Evolutionary conservation across 164 flowering plant species (phyloP).

Genomic region (Brasenia schreberi): DNA sequence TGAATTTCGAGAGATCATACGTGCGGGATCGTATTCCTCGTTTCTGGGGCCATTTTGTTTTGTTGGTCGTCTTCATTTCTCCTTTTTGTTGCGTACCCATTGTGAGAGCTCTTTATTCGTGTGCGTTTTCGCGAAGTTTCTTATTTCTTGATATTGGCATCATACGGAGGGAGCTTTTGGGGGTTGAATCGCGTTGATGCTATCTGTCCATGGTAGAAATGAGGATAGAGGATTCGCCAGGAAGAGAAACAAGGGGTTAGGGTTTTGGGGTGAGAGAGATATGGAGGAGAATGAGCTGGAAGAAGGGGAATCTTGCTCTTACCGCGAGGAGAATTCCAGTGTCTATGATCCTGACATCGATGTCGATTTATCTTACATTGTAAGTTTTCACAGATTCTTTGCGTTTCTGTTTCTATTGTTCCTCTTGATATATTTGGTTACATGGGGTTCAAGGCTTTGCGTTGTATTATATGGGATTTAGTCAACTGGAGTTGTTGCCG

Average conservation of each 20-base stretch:
- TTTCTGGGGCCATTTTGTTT: background rate
- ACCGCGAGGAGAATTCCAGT: constrained; percentile 27
- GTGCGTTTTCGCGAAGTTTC: background rate
- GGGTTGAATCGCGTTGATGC: constrained; percentile 28
- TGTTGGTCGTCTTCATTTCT: background rate
- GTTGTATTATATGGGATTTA: too few species aligned
- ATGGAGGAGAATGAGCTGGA: constrained; percentile 90
- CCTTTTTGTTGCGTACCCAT: background rate
- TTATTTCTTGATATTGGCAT: background rate
- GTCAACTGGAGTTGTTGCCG: too few species aligned
- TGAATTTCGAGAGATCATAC: background rate
- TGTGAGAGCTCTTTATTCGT: background rate
- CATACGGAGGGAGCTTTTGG: background rate
- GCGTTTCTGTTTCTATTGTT: too few species aligned
- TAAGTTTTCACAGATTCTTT: constrained; percentile 18
- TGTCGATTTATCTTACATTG: constrained; percentile 57
- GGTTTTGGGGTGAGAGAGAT: constrained; percentile 30
- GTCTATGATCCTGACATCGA: constrained; percentile 45
- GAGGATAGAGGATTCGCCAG: constrained; percentile 13
- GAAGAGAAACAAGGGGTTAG: constrained; percentile 48
- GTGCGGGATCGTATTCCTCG: background rate
- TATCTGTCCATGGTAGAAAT: constrained; percentile 55
- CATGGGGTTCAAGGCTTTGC: too few species aligned
- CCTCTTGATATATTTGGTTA: too few species aligned
- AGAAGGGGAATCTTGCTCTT: constrained; percentile 87